phyloP scores from a whole-genome alignment of 2,329 filamentous ascomycete species.

The Pestalotiopsis fici region DNA sequence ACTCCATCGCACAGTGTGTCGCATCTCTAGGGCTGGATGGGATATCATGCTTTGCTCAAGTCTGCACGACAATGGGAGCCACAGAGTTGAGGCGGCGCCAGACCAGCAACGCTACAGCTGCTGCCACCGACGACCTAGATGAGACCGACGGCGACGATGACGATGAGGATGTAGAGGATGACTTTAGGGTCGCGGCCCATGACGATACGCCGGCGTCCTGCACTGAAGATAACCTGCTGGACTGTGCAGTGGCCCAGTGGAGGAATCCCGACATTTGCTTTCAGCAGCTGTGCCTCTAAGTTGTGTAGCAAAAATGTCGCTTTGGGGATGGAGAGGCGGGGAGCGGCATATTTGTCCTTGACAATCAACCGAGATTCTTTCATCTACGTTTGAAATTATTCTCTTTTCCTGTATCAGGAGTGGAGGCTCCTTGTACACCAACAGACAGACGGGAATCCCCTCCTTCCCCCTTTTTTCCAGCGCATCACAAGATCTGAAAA shows the following conservation, averaged over 20 bases:
- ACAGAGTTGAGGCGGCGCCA: neutral
- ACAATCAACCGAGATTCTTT: too few relatives aligned
- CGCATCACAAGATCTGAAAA: neutral
- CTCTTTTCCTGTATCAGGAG: too few relatives aligned
- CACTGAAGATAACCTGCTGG: slow-evolving; percentile 1
- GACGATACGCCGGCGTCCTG: slow-evolving; percentile 2
- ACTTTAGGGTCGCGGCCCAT: neutral
- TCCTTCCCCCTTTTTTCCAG: neutral
- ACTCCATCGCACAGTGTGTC: neutral
- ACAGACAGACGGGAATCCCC: too few relatives aligned
- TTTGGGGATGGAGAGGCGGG: neutral
- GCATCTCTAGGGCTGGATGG: neutral
- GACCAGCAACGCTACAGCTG: neutral
- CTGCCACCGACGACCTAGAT: too few relatives aligned
- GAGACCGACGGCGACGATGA: neutral
- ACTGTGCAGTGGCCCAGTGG: slow-evolving; percentile 1
- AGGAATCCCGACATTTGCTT: slow-evolving; percentile 6
- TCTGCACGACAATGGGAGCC: neutral
- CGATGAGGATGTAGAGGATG: neutral
- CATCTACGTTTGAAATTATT: too few relatives aligned
- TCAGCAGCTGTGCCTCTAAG: neutral
- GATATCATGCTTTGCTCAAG: neutral
- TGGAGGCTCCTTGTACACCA: too few relatives aligned
- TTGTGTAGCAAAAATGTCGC: neutral
- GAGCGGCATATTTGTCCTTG: too few relatives aligned